Conservation (phyloP, 78 protist genomes). For the Dictyostelium capitatum region DNA sequence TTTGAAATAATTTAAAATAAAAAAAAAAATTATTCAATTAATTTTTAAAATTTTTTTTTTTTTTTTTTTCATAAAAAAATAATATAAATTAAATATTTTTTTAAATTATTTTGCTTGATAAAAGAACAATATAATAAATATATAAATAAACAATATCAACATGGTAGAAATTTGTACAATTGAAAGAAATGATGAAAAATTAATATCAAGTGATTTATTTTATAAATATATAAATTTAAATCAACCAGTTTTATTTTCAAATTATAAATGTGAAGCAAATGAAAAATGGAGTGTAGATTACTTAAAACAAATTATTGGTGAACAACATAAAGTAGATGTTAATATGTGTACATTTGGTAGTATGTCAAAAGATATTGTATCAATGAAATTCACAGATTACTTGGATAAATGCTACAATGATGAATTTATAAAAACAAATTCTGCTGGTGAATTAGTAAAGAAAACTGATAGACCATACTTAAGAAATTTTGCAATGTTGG, state of each 20-base stretch:
- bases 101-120: too few relatives aligned
- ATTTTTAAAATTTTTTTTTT: too few relatives aligned
- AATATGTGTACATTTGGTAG: conserved; percentile 71
- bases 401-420: background rate
- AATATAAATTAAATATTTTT: too few relatives aligned
- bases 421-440: background rate
- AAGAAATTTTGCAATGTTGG: conserved; percentile 44
- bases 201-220: conserved; percentile 1
- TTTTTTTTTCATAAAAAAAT: too few relatives aligned
- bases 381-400: conserved; percentile 48
- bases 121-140: too few relatives aligned
- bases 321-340: conserved; percentile 34
- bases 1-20: too few relatives aligned
- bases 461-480: conserved; percentile 35
- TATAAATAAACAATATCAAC: background rate
- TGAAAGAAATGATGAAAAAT: conserved; percentile 20
- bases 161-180: background rate
- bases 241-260: conserved; percentile 50
- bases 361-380: conserved; percentile 30
- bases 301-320: conserved; percentile 25
- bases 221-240: conserved; percentile 31
- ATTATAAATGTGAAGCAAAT: conserved; percentile 12
- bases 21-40: too few relatives aligned
- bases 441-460: background rate
- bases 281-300: conserved; percentile 48